Evolutionary conservation across 352 stramenopile species (phyloP).

Genomic region (Blastocystis sp.): DNA sequence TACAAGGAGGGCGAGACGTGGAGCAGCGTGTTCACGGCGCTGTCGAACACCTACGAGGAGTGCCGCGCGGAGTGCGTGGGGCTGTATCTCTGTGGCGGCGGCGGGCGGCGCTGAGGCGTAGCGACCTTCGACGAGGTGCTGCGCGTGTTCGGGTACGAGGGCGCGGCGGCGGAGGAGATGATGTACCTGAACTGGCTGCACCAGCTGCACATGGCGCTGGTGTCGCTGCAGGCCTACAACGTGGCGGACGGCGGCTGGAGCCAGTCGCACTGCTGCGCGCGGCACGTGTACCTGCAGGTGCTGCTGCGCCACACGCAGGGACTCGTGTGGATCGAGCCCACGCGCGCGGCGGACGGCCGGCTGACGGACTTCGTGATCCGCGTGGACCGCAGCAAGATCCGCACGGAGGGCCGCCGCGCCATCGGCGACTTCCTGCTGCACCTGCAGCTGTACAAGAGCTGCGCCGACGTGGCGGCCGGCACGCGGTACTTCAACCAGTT

Average conservation of each 20-base stretch:
- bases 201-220: conserved; percentile 68
- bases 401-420: conserved; percentile 63
- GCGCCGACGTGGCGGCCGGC: conserved; percentile 69
- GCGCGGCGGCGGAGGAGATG: conserved; percentile 66
- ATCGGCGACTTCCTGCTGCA: conserved; percentile 69
- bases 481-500: conserved; percentile 70
- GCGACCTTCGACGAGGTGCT: conserved; percentile 66
- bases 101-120: not conserved
- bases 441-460: conserved; percentile 71
- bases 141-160: conserved; percentile 71
- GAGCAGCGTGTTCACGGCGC: conserved; percentile 68
- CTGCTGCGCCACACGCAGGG: conserved; percentile 67
- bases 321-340: conserved; percentile 66
- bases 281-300: conserved; percentile 70
- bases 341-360: conserved; percentile 56
- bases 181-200: conserved; percentile 71
- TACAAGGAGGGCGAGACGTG: conserved; percentile 71
- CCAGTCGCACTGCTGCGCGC: conserved; percentile 71
- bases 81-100: conserved; percentile 69
- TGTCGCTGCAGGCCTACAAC: conserved; percentile 70
- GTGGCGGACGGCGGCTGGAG: conserved; percentile 64
- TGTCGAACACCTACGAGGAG: conserved; percentile 71
- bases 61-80: conserved; percentile 71
- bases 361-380: conserved; percentile 34
- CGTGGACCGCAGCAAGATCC: conserved; percentile 55